Conservation (phyloP, 2,329 filamentous ascomycete species). For the Raffaelea ambrosiae region DNA sequence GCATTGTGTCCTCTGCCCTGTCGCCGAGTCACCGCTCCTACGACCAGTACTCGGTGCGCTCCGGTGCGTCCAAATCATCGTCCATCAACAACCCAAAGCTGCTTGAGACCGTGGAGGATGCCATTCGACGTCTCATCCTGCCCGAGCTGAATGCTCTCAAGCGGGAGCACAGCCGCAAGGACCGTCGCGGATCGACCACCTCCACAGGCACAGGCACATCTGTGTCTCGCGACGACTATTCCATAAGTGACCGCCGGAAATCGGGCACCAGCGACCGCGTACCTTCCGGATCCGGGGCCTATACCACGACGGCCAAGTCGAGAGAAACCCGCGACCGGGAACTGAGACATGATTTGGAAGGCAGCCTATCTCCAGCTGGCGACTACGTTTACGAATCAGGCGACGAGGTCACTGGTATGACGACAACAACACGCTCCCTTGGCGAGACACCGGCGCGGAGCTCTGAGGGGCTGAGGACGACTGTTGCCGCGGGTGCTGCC, state of each 20-base stretch:
- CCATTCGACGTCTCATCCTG: slow-evolving; percentile 79
- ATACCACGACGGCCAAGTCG: slow-evolving; percentile 23
- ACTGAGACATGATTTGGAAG: slow-evolving; percentile 45
- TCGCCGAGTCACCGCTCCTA: slow-evolving; percentile 47
- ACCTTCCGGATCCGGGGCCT: background rate
- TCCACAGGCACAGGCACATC: slow-evolving; percentile 49
- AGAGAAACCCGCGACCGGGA: slow-evolving; percentile 41
- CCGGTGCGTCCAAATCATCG: slow-evolving; percentile 43
- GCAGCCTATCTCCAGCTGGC: slow-evolving; percentile 25
- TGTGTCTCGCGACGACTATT: slow-evolving; percentile 41
- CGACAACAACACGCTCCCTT: slow-evolving; percentile 10
- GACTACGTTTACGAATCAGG: slow-evolving; percentile 32
- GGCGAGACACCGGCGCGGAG: slow-evolving; percentile 38
- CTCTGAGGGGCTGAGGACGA: slow-evolving; percentile 33
- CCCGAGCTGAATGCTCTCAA: slow-evolving; percentile 89
- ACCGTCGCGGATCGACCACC: slow-evolving; percentile 55
- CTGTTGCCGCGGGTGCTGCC: slow-evolving; percentile 33
- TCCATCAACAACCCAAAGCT: slow-evolving; percentile 90
- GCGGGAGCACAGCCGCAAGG: slow-evolving; percentile 74
- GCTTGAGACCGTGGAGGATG: slow-evolving; percentile 86
- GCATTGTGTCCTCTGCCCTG: slow-evolving; percentile 43
- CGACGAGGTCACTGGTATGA: slow-evolving; percentile 13
- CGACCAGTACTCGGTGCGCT: slow-evolving; percentile 45
- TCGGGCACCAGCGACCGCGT: slow-evolving; percentile 42
- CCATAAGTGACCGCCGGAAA: slow-evolving; percentile 50